Base-by-base conservation (phyloP, 805 yeast genomes). In the Hanseniaspora jakobsenii region DNA sequence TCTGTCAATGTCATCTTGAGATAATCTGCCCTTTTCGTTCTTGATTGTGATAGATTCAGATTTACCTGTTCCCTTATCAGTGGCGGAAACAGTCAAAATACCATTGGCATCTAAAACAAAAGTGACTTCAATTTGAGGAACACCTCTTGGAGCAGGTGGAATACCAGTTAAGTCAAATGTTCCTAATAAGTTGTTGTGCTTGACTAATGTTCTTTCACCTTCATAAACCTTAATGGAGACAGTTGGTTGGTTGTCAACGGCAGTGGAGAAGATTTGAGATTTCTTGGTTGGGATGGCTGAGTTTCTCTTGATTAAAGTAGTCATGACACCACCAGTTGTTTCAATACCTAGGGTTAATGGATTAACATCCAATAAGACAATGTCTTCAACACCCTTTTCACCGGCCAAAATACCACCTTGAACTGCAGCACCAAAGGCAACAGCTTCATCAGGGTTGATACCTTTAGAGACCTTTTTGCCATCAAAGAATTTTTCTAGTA, bases 381-480 rank as follows among this genome's bases (percentile, higher is more conserved):
- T 78, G 61, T 81, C 91, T 58, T 81, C 93, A 51, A 78, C 91
- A 65, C 93, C 91, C 58, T 81, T 86, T 67, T 87, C 95, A 66
- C 97, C 97, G 47, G 94, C 78, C 53, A 89, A 71, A 55, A 89
- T 93, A 72, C 97, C 97, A 48, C 95, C 97, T 72, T 89, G 98
- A 52, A 89, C 96, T 52, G 98, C 96, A 50, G 97, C 97, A 76
- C 98, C 98, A 59, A 79, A 89, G 35, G 97, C 98, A 60, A 89
- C 97, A 64, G 98, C 98, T 73, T 89, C 98, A 70, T 89, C 98
- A 52, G 98, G 97, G 73, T 89, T 89, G 61, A 89, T 89, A 59
- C 95, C 89, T 76, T 87, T 89, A 55, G 94, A 84, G 53, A 94
- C 89, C 69, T 86, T 86, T 75, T 91, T 89, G 58, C 95, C 95